Evolutionary conservation across 1,284 basidiomycete genomes (phyloP), one percentile per base, ranked within the genome.

Genomic region (Sporisorium reilianum): DNA sequence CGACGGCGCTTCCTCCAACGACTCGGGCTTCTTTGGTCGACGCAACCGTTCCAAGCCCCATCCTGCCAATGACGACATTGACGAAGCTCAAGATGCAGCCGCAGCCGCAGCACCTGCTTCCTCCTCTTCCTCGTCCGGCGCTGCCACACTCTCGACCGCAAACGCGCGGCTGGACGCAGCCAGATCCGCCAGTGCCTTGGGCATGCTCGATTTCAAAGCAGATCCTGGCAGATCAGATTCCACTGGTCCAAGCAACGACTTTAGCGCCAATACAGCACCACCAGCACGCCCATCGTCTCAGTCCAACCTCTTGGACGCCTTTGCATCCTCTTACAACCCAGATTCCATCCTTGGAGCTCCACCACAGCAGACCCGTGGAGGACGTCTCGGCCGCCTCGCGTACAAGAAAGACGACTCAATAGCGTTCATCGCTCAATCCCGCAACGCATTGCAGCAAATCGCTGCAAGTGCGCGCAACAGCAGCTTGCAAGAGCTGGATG

Each of bases 391-490:
- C 22, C 66, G 71, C 6, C 63, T 77, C 23, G 62, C 71, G 5
- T 77, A 77, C 63, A 77, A 70, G 41, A 77, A 77, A 58, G 67
- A 60, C 18, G 75, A 77, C n/a, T 63, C 67, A 0, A 66, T 70
- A 16, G 59, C 72, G 8, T 66, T 65, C 53, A 59, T 65, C 41
- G 59, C 66, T 11, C 65, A 69, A 38, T 57, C 69, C 42, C 63
- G 63, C 36, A 72, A 61, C 25, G 68, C 62, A 5, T 64, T 55
- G 2, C 63, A 62, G 10, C 63, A 54, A 12, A 51, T 46, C 34
- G 20, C 62, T 12, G 36, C 50, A 30, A 45, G 44, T 2, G 40
- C 46, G 8, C 54, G 54, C 5, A 49, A 45, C 6, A 49, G 36
- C 51, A 48, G 48, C 44, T 26, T 45, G 22, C 63, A 58, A 26